Evolutionary conservation across 2,329 filamentous ascomycete species (phyloP).

Genomic region (Penicillium sp.): DNA sequence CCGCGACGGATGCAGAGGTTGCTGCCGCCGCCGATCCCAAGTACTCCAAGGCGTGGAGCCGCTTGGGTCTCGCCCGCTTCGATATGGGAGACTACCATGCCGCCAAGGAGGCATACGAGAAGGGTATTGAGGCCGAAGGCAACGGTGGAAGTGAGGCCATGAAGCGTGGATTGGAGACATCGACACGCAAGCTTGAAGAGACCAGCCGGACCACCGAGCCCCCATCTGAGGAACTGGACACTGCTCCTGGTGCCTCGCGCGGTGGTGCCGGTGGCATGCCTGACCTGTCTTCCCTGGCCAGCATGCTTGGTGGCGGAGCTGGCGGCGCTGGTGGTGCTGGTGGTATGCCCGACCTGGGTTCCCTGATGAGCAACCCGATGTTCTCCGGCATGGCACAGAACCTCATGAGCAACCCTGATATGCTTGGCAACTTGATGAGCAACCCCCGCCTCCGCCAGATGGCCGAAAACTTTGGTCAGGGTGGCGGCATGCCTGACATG

Average conservation of each 20-base stretch:
- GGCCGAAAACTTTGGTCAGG: constrained; percentile 71
- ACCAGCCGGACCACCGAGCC: constrained; percentile 59
- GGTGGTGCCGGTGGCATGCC: constrained; percentile 63
- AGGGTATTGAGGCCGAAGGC: constrained; percentile 91
- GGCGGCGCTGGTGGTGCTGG: constrained; percentile 55
- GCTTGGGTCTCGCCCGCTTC: constrained; percentile 86
- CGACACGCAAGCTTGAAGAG: constrained; percentile 82
- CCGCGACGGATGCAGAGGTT: constrained; percentile 83
- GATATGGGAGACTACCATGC: constrained; percentile 88
- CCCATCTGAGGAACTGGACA: constrained; percentile 54
- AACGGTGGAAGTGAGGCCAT: constrained; percentile 94
- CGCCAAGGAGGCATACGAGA: constrained; percentile 89
- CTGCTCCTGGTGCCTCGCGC: constrained; percentile 47
- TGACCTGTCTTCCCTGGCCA: constrained; percentile 67
- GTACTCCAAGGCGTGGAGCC: constrained; percentile 97
- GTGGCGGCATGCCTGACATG: constrained; percentile 88
- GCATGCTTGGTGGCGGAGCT: constrained; percentile 66
- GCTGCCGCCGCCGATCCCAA: constrained; percentile 83
- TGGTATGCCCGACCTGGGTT: constrained; percentile 80
- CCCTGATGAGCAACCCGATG: constrained; percentile 97
- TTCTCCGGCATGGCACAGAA: constrained; percentile 96
- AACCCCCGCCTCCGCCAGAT: constrained; percentile 87
- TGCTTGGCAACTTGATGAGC: constrained; percentile 89
- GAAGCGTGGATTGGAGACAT: constrained; percentile 96
- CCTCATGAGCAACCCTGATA: constrained; percentile 93